Evolutionary conservation across 2,329 filamentous ascomycete species (phyloP).

Genomic region (Rutstroemia sp.): DNA sequence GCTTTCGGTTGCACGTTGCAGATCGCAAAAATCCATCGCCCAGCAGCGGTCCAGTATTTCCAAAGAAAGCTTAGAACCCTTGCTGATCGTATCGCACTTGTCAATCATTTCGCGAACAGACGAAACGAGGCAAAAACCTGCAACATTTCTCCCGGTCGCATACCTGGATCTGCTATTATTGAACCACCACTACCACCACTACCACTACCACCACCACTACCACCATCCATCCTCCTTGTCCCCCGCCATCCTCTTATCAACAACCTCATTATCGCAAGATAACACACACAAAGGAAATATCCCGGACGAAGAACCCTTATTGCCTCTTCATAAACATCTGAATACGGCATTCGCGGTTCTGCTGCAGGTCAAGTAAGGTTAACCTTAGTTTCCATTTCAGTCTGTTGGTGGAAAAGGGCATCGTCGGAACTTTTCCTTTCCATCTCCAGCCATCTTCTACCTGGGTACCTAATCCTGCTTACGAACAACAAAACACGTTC

Average conservation of each 20-base stretch:
- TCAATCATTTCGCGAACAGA: neutral
- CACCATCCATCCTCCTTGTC: slow-evolving; percentile 4
- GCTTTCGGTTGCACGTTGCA: neutral
- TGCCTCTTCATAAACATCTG: neutral
- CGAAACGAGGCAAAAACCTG: neutral
- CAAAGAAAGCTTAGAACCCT: neutral
- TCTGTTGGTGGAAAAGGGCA: slow-evolving; percentile 11
- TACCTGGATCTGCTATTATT: neutral
- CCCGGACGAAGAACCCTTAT: neutral
- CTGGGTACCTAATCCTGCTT: slow-evolving; percentile 12
- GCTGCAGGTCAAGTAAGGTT: slow-evolving; percentile 17
- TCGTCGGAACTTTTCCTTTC: slow-evolving; percentile 9
- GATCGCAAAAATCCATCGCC: neutral
- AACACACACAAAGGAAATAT: neutral
- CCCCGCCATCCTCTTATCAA: slow-evolving; percentile 22
- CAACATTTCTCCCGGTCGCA: slow-evolving; percentile 17
- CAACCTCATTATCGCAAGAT: slow-evolving; percentile 11
- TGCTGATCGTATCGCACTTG: neutral
- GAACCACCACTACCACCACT: neutral
- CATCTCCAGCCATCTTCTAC: slow-evolving; percentile 22
- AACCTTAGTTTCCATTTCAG: slow-evolving; percentile 3
- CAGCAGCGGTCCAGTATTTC: neutral
- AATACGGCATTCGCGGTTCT: neutral
- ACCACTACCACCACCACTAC: too few species aligned
- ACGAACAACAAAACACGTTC: neutral